A percentile compares a stretch with the other conserved stretches of the same genome.
These are phyloP conservation scores for Gracilariopsis chorda DNA, from an alignment of 23 red algal genomes.

Conservation along the genomic window DNA sequence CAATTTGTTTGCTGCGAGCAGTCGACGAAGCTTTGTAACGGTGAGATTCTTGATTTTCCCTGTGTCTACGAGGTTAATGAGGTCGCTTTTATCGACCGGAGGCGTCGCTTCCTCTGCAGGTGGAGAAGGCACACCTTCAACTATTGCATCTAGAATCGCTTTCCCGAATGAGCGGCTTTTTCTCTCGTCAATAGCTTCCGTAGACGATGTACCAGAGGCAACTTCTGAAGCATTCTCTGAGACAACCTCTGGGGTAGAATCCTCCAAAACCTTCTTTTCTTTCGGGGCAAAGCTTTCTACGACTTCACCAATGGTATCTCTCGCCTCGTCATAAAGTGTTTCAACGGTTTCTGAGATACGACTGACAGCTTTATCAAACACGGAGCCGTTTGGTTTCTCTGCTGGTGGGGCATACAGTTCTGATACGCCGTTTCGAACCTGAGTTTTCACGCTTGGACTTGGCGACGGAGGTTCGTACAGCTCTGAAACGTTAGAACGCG, in stretches of 20 bases:
- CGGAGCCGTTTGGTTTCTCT: neutral
- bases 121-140: conserved; percentile 25
- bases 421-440: neutral
- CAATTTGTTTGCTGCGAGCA: conserved; percentile 34
- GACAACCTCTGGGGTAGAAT: neutral
- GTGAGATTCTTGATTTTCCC: conserved; percentile 62
- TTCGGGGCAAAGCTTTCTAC: neutral
- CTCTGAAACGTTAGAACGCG: no score
- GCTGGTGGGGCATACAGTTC: neutral
- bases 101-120: neutral
- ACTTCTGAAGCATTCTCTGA: no score
- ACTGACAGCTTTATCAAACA: neutral
- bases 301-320: neutral
- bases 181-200: neutral
- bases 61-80: conserved; percentile 42
- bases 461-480: no score
- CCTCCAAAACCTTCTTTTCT: neutral
- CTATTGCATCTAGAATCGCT: conserved; percentile 29
- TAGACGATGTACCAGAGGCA: neutral
- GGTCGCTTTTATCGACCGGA: conserved; percentile 22
- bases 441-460: no score
- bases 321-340: neutral
- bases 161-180: conserved; percentile 20
- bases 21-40: conserved; percentile 45
- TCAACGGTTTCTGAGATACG: conserved; percentile 21